Percentiles rank a stretch among this genome's conserved stretches.
These are phyloP conservation scores for Platanthera zijinensis DNA, from an alignment of 106 monocot species.

Conservation along the genomic window DNA sequence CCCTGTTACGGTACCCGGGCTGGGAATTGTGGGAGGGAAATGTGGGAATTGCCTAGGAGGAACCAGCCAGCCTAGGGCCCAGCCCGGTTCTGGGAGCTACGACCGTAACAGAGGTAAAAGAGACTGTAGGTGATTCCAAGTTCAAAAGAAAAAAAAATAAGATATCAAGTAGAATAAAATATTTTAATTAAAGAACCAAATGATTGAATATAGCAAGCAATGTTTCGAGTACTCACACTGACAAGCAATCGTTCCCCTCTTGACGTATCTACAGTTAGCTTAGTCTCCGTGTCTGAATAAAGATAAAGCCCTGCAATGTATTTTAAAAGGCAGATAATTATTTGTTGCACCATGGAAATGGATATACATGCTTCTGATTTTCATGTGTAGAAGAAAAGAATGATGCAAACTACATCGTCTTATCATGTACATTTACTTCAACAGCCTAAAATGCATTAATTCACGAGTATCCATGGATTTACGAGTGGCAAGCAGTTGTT, in stretches of 20 bases:
- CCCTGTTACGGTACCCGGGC: too few species aligned
- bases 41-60: too few species aligned
- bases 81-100: too few species aligned
- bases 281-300: conserved; percentile 50
- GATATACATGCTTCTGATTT: not conserved
- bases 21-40: too few species aligned
- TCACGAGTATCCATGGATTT: not conserved
- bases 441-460: not conserved
- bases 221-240: conserved; percentile 36
- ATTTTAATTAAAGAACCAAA: not conserved
- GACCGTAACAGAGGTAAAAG: not conserved
- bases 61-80: too few species aligned
- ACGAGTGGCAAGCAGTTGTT: too few species aligned
- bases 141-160: not conserved
- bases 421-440: not conserved
- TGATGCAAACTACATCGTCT: not conserved
- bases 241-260: conserved; percentile 56
- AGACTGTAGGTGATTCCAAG: not conserved
- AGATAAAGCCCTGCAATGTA: conserved; percentile 55
- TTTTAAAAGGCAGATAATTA: conserved; percentile 4
- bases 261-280: conserved; percentile 68
- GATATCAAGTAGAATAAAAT: not conserved
- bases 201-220: not conserved
- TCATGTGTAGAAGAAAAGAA: not conserved
- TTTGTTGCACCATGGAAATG: not conserved